These are phyloP conservation scores for Cladophialophora immunda DNA, from an alignment of 2,329 filamentous ascomycete species.

Conservation along the genomic window DNA sequence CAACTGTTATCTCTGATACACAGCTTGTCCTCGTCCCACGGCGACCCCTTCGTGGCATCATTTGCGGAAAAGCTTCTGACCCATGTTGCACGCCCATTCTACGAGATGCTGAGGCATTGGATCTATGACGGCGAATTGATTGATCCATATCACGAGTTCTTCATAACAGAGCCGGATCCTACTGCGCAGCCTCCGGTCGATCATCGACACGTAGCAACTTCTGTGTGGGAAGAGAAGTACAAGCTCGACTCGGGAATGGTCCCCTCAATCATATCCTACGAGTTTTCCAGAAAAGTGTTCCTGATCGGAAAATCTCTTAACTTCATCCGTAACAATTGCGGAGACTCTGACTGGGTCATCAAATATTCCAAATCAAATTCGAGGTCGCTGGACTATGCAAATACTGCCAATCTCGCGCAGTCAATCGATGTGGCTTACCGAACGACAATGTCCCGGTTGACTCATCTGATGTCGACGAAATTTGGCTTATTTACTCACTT, in stretches of 20 bases:
- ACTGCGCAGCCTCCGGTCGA: constrained; percentile 59
- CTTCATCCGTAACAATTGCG: constrained; percentile 95
- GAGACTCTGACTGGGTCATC: constrained; percentile 94
- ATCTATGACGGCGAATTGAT: constrained; percentile 98
- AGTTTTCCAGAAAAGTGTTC: constrained; percentile 96
- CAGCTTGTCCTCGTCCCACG: constrained; percentile 89
- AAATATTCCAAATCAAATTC: constrained; percentile 92
- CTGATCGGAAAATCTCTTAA: constrained; percentile 97
- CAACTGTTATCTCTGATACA: constrained; percentile 94
- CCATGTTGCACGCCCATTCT: constrained; percentile 92
- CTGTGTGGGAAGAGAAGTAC: constrained; percentile 98
- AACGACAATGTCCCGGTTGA: constrained; percentile 94
- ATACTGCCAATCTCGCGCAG: constrained; percentile 79
- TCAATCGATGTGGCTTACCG: constrained; percentile 98
- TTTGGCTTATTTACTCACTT: constrained; percentile 95
- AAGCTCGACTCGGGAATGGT: constrained; percentile 85
- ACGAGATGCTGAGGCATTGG: constrained; percentile 94
- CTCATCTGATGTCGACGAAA: constrained; percentile 91
- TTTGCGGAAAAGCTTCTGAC: constrained; percentile 90
- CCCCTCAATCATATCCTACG: constrained; percentile 88
- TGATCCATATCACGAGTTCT: constrained; percentile 96
- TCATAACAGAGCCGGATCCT: constrained; percentile 83
- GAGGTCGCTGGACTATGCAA: constrained; percentile 92
- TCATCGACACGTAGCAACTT: constrained; percentile 69
- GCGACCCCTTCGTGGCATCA: constrained; percentile 90